Evolutionary conservation across 371 early-diverging fungal species (phyloP).

Genomic region (Batkoa obscura): DNA sequence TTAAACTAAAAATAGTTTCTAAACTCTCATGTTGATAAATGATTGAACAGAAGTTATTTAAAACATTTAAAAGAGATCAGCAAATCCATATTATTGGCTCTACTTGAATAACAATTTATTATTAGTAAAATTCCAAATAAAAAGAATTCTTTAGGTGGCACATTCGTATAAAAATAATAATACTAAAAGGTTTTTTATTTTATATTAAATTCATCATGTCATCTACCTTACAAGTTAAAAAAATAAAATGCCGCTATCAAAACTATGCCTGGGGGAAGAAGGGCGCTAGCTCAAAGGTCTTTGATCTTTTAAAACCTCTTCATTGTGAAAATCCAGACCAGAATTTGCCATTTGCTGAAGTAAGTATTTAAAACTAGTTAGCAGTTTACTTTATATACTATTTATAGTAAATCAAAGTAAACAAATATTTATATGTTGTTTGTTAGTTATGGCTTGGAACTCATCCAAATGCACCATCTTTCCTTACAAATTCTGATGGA

Average conservation of each 20-base stretch:
- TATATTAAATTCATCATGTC: too few relatives aligned
- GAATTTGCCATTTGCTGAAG: conserved; percentile 78
- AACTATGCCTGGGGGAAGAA: conserved; percentile 94
- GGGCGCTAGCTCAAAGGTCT: conserved; percentile 65
- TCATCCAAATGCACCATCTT: conserved; percentile 82
- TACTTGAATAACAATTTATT: too few relatives aligned
- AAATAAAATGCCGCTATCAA: conserved; percentile 15
- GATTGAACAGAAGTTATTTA: too few relatives aligned
- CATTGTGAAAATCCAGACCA: conserved; percentile 26
- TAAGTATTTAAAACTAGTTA: conserved; percentile 10
- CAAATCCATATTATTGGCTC: too few relatives aligned
- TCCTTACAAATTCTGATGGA: not conserved
- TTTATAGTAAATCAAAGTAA: not conserved
- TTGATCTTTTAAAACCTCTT: conserved; percentile 48
- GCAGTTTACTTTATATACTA: not conserved
- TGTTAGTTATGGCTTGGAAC: conserved; percentile 93
- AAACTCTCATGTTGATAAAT: too few relatives aligned
- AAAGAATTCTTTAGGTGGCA: too few relatives aligned
- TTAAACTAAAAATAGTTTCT: too few relatives aligned
- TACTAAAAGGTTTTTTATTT: too few relatives aligned
- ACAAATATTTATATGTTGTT: not conserved
- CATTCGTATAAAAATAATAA: too few relatives aligned
- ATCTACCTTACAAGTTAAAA: too few relatives aligned
- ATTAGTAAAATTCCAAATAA: too few relatives aligned
- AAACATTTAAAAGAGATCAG: too few relatives aligned